These are phyloP conservation scores for Yarrowia galli DNA, from an alignment of 1,139 yeast species.

Conservation along the genomic window DNA sequence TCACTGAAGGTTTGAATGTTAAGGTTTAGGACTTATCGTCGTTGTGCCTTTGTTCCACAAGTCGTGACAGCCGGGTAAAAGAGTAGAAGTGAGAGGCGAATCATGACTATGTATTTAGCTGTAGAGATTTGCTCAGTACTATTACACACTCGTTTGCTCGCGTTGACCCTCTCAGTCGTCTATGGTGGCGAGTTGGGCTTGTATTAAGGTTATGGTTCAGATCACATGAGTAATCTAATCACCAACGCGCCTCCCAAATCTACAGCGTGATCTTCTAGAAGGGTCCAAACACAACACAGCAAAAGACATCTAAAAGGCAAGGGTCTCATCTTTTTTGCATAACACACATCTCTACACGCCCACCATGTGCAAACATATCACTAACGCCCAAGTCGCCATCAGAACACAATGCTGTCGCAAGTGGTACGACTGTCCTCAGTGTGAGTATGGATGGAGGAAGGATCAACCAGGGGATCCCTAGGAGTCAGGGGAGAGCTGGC, in stretches of 20 bases:
- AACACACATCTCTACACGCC: background rate
- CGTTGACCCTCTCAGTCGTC: too few relatives aligned
- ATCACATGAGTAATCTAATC: slow-evolving; percentile 34
- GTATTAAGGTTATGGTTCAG: background rate
- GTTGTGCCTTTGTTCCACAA: background rate
- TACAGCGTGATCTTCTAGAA: slow-evolving; percentile 31
- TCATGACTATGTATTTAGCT: too few relatives aligned
- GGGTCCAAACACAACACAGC: background rate
- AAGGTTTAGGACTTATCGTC: background rate
- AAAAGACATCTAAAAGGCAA: background rate
- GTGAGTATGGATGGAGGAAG: slow-evolving; percentile 43
- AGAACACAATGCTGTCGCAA: slow-evolving; percentile 52
- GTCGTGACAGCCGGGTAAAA: background rate
- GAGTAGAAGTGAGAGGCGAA: too few relatives aligned
- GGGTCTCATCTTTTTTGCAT: background rate
- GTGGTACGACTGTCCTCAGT: slow-evolving; percentile 53
- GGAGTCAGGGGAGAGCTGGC: background rate
- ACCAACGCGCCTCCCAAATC: slow-evolving; percentile 27
- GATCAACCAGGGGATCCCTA: background rate
- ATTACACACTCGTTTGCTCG: too few relatives aligned
- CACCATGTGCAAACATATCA: slow-evolving; percentile 51
- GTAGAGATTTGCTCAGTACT: too few relatives aligned
- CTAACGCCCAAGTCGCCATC: slow-evolving; percentile 53
- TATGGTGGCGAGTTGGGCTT: too few relatives aligned
- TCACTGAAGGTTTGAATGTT: slow-evolving; percentile 3